Conservation (phyloP, 371 early-diverging fungal species). For the Mortierella sp. region DNA sequence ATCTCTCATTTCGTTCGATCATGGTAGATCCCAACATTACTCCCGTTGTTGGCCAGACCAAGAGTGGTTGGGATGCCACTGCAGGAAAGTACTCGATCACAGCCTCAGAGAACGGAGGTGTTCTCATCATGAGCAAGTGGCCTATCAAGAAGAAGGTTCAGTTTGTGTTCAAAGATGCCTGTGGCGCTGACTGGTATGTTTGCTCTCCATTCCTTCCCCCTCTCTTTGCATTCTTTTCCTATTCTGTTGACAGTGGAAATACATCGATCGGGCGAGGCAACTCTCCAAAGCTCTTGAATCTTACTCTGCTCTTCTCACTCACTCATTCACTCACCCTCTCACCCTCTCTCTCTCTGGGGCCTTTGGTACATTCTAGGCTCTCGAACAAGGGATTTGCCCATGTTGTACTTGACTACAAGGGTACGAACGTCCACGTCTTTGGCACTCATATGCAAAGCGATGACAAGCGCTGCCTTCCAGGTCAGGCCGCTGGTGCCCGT, state of each 20-base stretch:
- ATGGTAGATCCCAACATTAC: slow-evolving; percentile 41
- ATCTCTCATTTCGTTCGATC: too few relatives aligned
- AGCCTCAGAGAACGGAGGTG: slow-evolving; percentile 39
- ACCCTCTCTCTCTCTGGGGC: background rate
- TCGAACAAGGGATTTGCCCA: slow-evolving; percentile 48
- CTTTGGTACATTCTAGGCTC: slow-evolving; percentile 16
- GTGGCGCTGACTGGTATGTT: slow-evolving; percentile 43
- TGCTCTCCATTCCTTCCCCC: too few relatives aligned
- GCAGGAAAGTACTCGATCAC: slow-evolving; percentile 35
- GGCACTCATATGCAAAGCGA: slow-evolving; percentile 44
- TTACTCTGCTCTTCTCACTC: background rate
- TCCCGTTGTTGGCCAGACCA: slow-evolving; percentile 35
- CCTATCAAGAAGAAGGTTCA: slow-evolving; percentile 43
- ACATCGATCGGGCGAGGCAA: too few relatives aligned
- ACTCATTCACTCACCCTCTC: background rate
- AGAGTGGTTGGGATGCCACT: slow-evolving; percentile 48
- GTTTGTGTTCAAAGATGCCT: slow-evolving; percentile 35
- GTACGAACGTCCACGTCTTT: slow-evolving; percentile 39
- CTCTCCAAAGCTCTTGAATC: background rate
- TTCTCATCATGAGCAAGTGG: slow-evolving; percentile 45
- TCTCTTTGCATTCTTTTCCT: background rate
- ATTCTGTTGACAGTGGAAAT: too few relatives aligned
- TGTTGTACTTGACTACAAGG: slow-evolving; percentile 28
- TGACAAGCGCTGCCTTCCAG: slow-evolving; percentile 21
- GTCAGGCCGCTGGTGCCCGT: slow-evolving; percentile 29